Percentiles rank a stretch among this genome's conserved stretches.
Conservation (phyloP, 148 eudicot genomes). For the Hydrangea macrophylla region DNA sequence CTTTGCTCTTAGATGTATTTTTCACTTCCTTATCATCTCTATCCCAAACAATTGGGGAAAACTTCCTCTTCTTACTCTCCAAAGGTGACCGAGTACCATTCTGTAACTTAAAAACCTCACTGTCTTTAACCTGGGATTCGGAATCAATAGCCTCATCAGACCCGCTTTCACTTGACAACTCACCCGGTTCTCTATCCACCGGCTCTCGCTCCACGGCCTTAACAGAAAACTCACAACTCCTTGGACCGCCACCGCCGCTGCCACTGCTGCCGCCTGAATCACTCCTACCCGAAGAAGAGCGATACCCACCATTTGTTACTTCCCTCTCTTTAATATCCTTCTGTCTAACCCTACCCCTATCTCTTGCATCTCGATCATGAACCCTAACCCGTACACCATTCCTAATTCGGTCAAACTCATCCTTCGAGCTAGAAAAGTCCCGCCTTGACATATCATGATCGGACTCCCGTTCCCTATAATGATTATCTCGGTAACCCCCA, state of each 20-base stretch:
- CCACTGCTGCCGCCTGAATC: constrained; percentile 58
- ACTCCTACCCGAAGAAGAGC: constrained; percentile 57
- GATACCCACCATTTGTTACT: constrained; percentile 44
- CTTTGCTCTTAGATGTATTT: constrained; percentile 26
- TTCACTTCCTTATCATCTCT: constrained; percentile 65
- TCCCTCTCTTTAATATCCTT: constrained; percentile 70
- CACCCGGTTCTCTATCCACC: constrained; percentile 90
- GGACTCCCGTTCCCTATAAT: constrained; percentile 42
- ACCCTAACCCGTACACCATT: constrained; percentile 31
- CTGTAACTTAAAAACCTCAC: constrained; percentile 30
- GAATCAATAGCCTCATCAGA: constrained; percentile 69
- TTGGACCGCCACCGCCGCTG: constrained; percentile 42
- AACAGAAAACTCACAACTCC: constrained; percentile 31
- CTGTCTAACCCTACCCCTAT: constrained; percentile 55
- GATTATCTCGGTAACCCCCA: constrained; percentile 46
- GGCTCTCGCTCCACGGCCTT: constrained; percentile 69
- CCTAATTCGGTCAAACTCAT: constrained; percentile 36
- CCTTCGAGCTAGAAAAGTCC: constrained; percentile 33
- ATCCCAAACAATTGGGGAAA: constrained; percentile 92
- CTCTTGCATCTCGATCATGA: constrained; percentile 24
- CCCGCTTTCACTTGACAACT: constrained; percentile 86
- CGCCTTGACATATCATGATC: constrained; percentile 38
- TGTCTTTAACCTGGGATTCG: constrained; percentile 27
- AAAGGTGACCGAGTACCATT: constrained; percentile 32
- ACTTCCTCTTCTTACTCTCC: constrained; percentile 71